These are phyloP conservation scores for Lentinula edodes DNA, from an alignment of 768 basidiomycete genomes.

Conservation along the genomic window DNA sequence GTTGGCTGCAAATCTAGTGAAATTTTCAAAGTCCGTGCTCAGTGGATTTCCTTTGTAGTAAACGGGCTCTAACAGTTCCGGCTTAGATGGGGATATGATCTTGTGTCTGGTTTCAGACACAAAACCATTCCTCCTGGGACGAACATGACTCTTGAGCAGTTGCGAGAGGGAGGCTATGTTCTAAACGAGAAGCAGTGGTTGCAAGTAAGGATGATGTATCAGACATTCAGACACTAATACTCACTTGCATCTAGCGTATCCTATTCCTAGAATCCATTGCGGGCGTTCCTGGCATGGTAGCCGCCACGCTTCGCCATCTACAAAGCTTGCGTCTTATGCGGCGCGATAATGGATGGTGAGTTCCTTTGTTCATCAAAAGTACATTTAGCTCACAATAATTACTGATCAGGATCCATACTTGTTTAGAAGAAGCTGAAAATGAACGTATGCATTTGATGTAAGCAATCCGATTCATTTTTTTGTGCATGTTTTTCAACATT, in stretches of 20 bases:
- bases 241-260: conserved; percentile 33
- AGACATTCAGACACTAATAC: neutral
- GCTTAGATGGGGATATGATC: conserved; percentile 65
- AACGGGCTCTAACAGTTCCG: neutral
- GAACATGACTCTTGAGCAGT: conserved; percentile 65
- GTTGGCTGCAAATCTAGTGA: conserved; percentile 61
- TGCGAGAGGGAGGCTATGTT: conserved; percentile 68
- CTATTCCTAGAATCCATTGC: conserved; percentile 81
- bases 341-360: conserved; percentile 48
- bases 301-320: conserved; percentile 81
- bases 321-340: conserved; percentile 82
- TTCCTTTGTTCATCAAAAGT: conserved; percentile 1
- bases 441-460: conserved; percentile 95
- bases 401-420: conserved; percentile 84
- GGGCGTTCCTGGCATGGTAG: conserved; percentile 96
- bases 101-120: conserved; percentile 84
- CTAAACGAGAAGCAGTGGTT: conserved; percentile 78
- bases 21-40: conserved; percentile 35
- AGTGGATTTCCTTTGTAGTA: conserved; percentile 2
- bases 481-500: neutral
- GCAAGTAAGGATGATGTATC: conserved; percentile 33
- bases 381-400: conserved; percentile 36
- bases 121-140: conserved; percentile 53
- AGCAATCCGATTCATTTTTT: conserved; percentile 16
- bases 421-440: conserved; percentile 93